phyloP scores from a whole-genome alignment of 192 early-diverging fungal species.

The Backusella macrospora region DNA sequence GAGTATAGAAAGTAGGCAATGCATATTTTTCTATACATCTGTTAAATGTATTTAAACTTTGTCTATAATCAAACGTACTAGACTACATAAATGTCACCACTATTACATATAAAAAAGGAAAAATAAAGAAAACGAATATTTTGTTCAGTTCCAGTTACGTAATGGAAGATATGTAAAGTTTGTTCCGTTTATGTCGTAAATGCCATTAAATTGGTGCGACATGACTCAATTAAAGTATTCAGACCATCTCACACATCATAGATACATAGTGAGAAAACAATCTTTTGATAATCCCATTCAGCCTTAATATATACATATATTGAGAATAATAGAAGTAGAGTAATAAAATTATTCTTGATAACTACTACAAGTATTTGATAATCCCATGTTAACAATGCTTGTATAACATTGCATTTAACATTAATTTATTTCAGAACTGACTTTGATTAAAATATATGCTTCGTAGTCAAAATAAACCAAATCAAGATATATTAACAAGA shows the following conservation, averaged over 20 bases:
- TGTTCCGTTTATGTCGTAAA: background rate
- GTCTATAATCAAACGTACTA: background rate
- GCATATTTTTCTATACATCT: too few species aligned
- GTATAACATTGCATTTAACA: background rate
- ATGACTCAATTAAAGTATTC: background rate
- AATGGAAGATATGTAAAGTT: background rate
- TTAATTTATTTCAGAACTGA: constrained; percentile 7
- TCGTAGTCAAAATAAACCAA: background rate
- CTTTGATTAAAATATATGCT: background rate
- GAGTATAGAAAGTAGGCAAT: too few species aligned
- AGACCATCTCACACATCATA: background rate
- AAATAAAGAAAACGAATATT: background rate
- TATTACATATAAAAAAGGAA: too few species aligned
- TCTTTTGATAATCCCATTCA: background rate
- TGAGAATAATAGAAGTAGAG: background rate
- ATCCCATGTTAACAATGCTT: constrained; percentile 9
- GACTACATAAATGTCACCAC: background rate
- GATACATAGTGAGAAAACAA: background rate
- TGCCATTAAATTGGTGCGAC: background rate
- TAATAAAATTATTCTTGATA: background rate
- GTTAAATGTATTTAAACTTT: background rate
- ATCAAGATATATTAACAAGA: background rate
- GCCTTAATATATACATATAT: background rate
- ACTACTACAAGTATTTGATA: background rate
- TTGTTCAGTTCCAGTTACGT: background rate